These are phyloP conservation scores for Skeletonema tropicum DNA, from an alignment of 108 stramenopile species.

Conservation along the genomic window DNA sequence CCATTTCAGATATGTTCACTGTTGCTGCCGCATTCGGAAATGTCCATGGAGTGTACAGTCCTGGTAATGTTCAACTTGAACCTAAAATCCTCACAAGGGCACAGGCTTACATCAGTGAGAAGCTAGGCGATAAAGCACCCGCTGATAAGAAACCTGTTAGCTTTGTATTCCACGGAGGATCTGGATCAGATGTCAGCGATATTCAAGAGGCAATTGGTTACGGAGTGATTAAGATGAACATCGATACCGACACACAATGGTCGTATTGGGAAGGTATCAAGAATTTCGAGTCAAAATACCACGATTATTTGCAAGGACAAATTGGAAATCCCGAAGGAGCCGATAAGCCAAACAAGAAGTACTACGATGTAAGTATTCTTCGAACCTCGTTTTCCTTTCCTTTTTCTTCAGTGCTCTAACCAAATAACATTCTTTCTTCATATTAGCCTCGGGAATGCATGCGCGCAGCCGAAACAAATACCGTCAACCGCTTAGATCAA, in stretches of 20 bases:
- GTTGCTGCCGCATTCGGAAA: constrained; percentile 95
- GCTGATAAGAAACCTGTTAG: constrained; percentile 81
- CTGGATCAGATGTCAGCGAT: constrained; percentile 81
- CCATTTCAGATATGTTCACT: constrained; percentile 82
- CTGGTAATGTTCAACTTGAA: constrained; percentile 91
- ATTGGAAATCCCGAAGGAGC: constrained; percentile 96
- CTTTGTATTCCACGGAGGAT: constrained; percentile 96
- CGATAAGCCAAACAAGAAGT: constrained; percentile 97
- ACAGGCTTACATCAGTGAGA: constrained; percentile 83
- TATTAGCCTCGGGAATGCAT: constrained; percentile 88
- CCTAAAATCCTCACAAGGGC: constrained; percentile 87
- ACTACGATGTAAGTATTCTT: constrained; percentile 83
- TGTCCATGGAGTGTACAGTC: constrained; percentile 94
- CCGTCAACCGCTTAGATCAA: constrained; percentile 81
- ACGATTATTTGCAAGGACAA: constrained; percentile 88
- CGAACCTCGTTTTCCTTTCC: background rate
- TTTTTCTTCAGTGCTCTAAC: constrained; percentile 1
- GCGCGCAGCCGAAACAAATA: constrained; percentile 91
- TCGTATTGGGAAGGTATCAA: constrained; percentile 87
- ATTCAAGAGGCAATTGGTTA: constrained; percentile 83
- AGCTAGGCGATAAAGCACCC: constrained; percentile 80
- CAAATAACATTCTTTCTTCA: background rate
- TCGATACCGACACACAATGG: constrained; percentile 98
- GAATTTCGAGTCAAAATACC: constrained; percentile 77
- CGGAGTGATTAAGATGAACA: constrained; percentile 97